Base-by-base conservation (phyloP, 2,329 filamentous ascomycete species). In the Sclerotinia sclerotiorum region DNA sequence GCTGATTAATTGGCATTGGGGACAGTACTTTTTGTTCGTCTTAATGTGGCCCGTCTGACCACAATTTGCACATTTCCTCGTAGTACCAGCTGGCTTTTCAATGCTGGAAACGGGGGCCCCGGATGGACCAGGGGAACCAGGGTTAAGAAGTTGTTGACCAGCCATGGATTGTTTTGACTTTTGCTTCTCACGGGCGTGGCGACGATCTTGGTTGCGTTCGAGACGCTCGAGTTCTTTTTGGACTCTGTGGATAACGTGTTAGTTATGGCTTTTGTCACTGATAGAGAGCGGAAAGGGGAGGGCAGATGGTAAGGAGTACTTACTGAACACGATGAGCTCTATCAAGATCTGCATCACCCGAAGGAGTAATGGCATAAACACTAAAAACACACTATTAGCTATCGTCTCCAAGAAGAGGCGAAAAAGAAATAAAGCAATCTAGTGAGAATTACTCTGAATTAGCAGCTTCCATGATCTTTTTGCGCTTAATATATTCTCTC, bases 41-140 rank as follows among this genome's bases (percentile, higher is more conserved):
- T 97, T 97, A 84, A 99, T 99, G 77, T 99, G 95, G 44, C 95
- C 95, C 67, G 97, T 91, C 79, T 95, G 91, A 63, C 95, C 95
- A 81, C 95, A 99, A 80, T 97, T 98, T 73, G 95, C 95, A 81
- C 95, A 99, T 82, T 98, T 98, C 75, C 96, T 87, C 46, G 90
- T 90, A 68, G 92, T 96, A 70, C 89, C 88, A 60, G 82, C 85
- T 69, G 78, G 77, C 70, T 83, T 82, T 75, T 84, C 81, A 76
- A 87, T 80, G 5, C 81, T 80, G 44, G 82, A 82, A 10, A 80
- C 79, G 19, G 80, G 81, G 1, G 82, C 79, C 32, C 60, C 61
- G 24, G 65, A 54, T 27, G 82, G 79, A 44, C 79, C 79, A n/a
- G 81, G 80, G 52, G 80, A 82, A n/a, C 77, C 79, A 17, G 78